Percentiles rank a stretch among this genome's conserved stretches.
Conservation (phyloP, 2,329 filamentous ascomycete species). For the Fusarium chuoi region DNA sequence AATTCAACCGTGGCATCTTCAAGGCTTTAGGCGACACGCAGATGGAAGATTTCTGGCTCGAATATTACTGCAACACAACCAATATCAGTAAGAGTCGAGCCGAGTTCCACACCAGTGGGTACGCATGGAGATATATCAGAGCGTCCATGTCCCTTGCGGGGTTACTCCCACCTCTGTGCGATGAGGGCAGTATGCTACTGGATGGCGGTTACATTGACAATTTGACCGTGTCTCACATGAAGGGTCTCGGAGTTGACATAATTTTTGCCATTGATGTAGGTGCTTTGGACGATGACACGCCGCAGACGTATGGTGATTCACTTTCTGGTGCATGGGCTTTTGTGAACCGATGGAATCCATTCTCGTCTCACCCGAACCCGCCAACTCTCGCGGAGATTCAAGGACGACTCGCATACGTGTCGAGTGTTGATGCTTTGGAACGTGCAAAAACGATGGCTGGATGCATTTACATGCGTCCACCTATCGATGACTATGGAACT, state of each 20-base stretch:
- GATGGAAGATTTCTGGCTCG: conserved; percentile 99
- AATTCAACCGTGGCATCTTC: conserved; percentile 99
- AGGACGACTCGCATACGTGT: conserved; percentile 92
- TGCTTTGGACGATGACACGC: conserved; percentile 88
- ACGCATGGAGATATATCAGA: conserved; percentile 96
- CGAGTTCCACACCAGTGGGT: conserved; percentile 95
- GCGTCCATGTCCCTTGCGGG: conserved; percentile 98
- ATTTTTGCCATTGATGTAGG: conserved; percentile 98
- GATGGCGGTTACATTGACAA: conserved; percentile 99
- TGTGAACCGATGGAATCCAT: conserved; percentile 96
- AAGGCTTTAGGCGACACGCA: conserved; percentile 97
- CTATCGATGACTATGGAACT: conserved; percentile 92
- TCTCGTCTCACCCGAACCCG: conserved; percentile 88
- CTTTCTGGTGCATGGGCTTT: conserved; percentile 96
- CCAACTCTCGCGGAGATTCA: conserved; percentile 97
- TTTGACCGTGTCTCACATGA: conserved; percentile 96
- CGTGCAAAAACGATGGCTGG: conserved; percentile 90
- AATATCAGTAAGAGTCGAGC: conserved; percentile 95
- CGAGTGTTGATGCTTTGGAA: conserved; percentile 92
- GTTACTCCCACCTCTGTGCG: conserved; percentile 90
- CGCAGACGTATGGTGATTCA: conserved; percentile 92
- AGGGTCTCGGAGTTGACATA: conserved; percentile 87
- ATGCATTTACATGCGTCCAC: conserved; percentile 95
- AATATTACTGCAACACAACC: conserved; percentile 99
- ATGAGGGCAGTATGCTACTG: conserved; percentile 95